These are phyloP conservation scores for Abelmoschus esculentus DNA, from an alignment of 345 rosid genomes.

Conservation along the genomic window DNA sequence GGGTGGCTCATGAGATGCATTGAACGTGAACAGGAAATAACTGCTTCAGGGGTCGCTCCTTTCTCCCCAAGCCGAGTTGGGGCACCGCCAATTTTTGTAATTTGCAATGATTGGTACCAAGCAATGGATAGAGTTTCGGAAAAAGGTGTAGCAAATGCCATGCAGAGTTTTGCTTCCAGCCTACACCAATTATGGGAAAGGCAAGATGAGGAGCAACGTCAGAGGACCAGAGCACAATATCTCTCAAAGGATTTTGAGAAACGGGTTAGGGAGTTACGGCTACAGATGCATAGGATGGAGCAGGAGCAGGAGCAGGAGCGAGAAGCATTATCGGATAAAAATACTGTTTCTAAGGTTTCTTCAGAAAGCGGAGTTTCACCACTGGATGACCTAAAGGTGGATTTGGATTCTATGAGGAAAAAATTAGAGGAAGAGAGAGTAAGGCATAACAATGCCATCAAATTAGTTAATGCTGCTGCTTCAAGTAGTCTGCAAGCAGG, in stretches of 20 bases:
- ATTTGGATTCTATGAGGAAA: conserved; percentile 78
- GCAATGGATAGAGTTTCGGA: conserved; percentile 66
- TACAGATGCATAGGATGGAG: conserved; percentile 53
- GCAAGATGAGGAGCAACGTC: conserved; percentile 77
- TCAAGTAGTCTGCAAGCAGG: conserved; percentile 78
- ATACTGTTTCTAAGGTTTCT: conserved; percentile 44
- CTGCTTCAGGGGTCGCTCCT: conserved; percentile 72
- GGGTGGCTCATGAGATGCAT: conserved; percentile 80
- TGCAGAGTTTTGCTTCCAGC: conserved; percentile 59
- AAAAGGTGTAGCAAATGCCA: conserved; percentile 48
- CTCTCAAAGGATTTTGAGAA: conserved; percentile 74
- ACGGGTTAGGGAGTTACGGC: conserved; percentile 42
- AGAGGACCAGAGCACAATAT: conserved; percentile 71
- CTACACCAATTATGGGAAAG: conserved; percentile 78
- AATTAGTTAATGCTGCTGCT: conserved; percentile 65
- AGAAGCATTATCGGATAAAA: conserved; percentile 51
- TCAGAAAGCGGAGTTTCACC: conserved; percentile 63
- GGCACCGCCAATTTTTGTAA: conserved; percentile 69
- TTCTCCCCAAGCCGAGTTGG: conserved; percentile 83
- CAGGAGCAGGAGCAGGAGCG: conserved; percentile 32
- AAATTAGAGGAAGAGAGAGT: conserved; percentile 65
- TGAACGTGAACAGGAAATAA: conserved; percentile 56
- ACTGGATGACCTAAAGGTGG: conserved; percentile 76
- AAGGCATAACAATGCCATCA: conserved; percentile 64
- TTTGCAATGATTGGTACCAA: conserved; percentile 89